Base-by-base conservation (phyloP, 2,329 filamentous ascomycete species). In the Xylaria sp. region DNA sequence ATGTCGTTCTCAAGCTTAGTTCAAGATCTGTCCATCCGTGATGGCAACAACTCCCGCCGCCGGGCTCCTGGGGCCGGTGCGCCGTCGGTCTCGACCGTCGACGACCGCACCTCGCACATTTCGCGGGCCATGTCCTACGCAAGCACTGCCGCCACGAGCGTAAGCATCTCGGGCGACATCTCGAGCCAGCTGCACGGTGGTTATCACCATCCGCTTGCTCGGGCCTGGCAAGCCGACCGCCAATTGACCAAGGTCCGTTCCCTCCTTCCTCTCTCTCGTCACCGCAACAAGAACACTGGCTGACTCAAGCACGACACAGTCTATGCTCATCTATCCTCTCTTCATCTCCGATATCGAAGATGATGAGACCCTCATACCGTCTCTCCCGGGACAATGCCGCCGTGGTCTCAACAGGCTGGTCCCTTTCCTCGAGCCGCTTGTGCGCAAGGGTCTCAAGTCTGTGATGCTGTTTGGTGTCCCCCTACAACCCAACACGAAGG, bases 401-500 rank as follows among this genome's bases (percentile, higher is more conserved):
- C 90, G 94, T 69, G 95, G 96, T 71, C 80, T 98, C 78, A 97
- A 97, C 85, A 93, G 91, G 76, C 81, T 98, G 67, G 86, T 97
- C 7, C 89, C 93, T 8, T 96, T 95, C 83, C 89, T 98, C 73
- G 90, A 92, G 74, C 92, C 94, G 2, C 89, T 99, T 52, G 89
- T 98, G 31, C 91, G 89, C 77, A 98, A 97, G 82, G 96, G 96
- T 34, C 88, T 99, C 39, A 90, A 91, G 69, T 97, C 94, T 37
- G 94, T 99, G 68, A 97, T 99, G 73, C 87, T 99, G 34, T 99
- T 99, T 77, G 96, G 96, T 74, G 96, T 99, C 1, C 96, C 96
- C 31, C 86, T 97, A 72, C 89, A 88, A 60, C 88, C 93, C 2
- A 88, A 90, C 66, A 90, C 89, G 74, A 99, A 99, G 82, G 96